These are phyloP conservation scores for Clitopilus passeckerianus DNA, from an alignment of 768 basidiomycete species.

Conservation along the genomic window DNA sequence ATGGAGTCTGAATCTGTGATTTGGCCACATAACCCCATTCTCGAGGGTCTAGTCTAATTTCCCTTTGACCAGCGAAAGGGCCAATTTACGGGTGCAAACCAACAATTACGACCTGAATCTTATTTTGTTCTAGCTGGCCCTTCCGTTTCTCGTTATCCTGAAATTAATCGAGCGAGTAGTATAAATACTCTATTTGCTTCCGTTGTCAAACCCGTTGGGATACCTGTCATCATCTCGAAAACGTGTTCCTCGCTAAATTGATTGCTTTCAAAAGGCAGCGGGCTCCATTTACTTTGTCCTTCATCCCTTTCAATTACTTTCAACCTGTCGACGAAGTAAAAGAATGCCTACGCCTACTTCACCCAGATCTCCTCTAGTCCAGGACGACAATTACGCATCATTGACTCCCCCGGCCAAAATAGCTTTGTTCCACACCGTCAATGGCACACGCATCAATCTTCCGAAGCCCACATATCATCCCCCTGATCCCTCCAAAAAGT, in stretches of 20 bases:
- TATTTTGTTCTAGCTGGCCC: neutral
- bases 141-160: neutral
- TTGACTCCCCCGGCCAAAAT: too few species aligned
- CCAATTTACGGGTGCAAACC: neutral
- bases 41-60: neutral
- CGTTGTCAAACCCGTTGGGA: too few species aligned
- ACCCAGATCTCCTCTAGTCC: neutral
- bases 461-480: slow-evolving; percentile 19
- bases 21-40: neutral
- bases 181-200: too few species aligned
- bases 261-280: neutral
- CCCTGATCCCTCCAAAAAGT: slow-evolving; percentile 31
- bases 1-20: neutral
- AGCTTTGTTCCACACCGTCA: neutral
- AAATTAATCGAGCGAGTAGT: neutral
- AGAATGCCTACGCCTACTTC: neutral
- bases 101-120: neutral
- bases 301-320: too few species aligned
- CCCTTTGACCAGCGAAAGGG: neutral
- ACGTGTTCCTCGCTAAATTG: neutral
- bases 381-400: too few species aligned
- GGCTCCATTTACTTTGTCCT: neutral
- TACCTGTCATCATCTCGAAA: neutral
- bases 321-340: neutral
- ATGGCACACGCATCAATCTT: slow-evolving; percentile 2